Evolutionary conservation across 192 early-diverging fungal species (phyloP).

Genomic region (Funneliformis geosporum): DNA sequence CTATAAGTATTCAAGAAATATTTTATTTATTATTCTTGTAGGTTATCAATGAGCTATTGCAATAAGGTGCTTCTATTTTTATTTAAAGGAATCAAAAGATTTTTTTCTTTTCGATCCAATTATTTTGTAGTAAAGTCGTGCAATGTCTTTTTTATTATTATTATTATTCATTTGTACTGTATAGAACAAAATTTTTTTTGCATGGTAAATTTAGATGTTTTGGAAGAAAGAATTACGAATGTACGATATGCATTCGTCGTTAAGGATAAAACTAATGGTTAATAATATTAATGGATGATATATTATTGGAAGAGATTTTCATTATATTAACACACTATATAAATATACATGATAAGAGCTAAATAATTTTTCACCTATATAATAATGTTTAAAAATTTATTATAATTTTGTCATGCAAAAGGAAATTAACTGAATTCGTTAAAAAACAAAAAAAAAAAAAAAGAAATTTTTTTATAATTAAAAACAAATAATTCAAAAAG

Average conservation of each 20-base stretch:
- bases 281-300: neutral
- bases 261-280: neutral
- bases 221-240: neutral
- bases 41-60: neutral
- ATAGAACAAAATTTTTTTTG: neutral
- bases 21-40: neutral
- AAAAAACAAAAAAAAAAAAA: neutral
- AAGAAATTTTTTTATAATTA: too few relatives aligned
- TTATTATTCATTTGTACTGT: neutral
- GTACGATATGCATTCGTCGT: neutral
- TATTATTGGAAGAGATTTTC: neutral
- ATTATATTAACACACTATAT: neutral
- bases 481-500: too few relatives aligned
- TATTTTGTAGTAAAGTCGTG: too few relatives aligned
- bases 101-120: neutral
- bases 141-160: neutral
- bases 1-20: neutral
- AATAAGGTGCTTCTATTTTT: neutral
- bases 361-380: too few relatives aligned
- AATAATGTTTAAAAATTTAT: too few relatives aligned
- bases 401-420: too few relatives aligned
- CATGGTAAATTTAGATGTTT: neutral
- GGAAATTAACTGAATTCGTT: neutral
- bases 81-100: neutral
- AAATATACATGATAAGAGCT: neutral